Evolutionary conservation across 352 stramenopile genomes (phyloP), one percentile per base, ranked within the genome.

Genomic region (Pythium aquatile): DNA sequence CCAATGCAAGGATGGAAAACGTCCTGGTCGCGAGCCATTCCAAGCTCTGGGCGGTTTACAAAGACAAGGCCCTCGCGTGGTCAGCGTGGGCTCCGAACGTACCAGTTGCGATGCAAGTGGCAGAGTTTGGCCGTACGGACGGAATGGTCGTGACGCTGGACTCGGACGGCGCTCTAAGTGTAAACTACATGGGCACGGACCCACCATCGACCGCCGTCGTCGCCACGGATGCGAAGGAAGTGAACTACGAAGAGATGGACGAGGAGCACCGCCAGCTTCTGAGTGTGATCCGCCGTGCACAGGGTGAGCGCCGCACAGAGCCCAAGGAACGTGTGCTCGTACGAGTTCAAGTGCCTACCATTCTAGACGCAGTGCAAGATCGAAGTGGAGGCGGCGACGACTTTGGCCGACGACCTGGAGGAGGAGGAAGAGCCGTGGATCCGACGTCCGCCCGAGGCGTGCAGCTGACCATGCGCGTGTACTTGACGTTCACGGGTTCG

Each of bases 161-260:
- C 57, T 70, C 84, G 17, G 75, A 90, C 29, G 90, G 90, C 37
- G 71, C 74, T 8, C 55, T 97, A 26, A 79, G 69, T 58, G 83
- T 96, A 1, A 93, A 87, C 65, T 97, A 97, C 69, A 86, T 97
- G 72, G 90, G 90, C 13, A 98, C 90, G 1, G 89, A 97, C 55
- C 88, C 90, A 17, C 88, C 87, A 14, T 90, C 86, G 2, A 87
- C 83, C 20, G 72, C 87, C 1, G 77, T 96, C 5, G 81, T 90
- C 11, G 73, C 75, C 1, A 63, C 79, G 2, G 81, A 90, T 33
- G 76, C 73, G 17, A 96, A 96, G 51, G 87, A 96, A 29, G 71
- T 97, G 42, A 94, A 96, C 61, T 97, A 97, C 55, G 88, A 95
- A 57, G 87, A 96, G 59, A 96, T 97, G 73, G 90, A 97, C 58